Evolutionary conservation across 805 yeast genomes (phyloP), one percentile per base, ranked within the genome.

Genomic region (Kuraishia floccosa): DNA sequence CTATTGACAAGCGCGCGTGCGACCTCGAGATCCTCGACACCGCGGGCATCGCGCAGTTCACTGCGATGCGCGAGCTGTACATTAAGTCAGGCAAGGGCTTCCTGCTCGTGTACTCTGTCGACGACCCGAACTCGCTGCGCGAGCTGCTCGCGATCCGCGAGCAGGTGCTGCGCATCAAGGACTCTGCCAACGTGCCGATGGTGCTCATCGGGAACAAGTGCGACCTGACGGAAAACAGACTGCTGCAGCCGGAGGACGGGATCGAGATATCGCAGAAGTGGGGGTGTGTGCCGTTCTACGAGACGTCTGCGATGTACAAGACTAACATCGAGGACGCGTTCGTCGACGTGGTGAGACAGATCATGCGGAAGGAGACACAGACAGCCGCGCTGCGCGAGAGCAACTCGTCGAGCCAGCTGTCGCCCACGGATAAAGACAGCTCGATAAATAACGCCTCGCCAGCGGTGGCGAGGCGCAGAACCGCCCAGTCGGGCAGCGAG

Each of bases 311-410:
- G n/a, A 75, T 84, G 73, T 72, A 77, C 49, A 76, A 79, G 52
- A 76, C 85, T 41, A 84, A 85, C 47, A 93, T 89, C 19, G 94
- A 85, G 49, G 94, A 86, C 45, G 91, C 89, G 0, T 91, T 87
- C 45, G 66, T 77, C 22, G 94, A 83, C 50, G 80, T 84, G 20
- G 93, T 87, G 9, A 72, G 94, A 49, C 95, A 85, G 47, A 84
- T 87, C 35, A 83, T 80, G 69, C 66, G 86, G 42, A 76, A 78
- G 39, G 93, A 82, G 44, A 47, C 50, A n/a, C 51, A 44, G 33
- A 41, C 39, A 7, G n/a, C n/a, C n/a, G n/a, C n/a, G n/a, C n/a
- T n/a, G n/a, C n/a, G n/a, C n/a, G n/a, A n/a, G n/a, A n/a, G n/a
- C n/a, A n/a, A n/a, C n/a, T n/a, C n/a, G n/a, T n/a, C n/a, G n/a